Evolutionary conservation across 441 rosid genomes (phyloP).

Genomic region (Omphalea diandra): DNA sequence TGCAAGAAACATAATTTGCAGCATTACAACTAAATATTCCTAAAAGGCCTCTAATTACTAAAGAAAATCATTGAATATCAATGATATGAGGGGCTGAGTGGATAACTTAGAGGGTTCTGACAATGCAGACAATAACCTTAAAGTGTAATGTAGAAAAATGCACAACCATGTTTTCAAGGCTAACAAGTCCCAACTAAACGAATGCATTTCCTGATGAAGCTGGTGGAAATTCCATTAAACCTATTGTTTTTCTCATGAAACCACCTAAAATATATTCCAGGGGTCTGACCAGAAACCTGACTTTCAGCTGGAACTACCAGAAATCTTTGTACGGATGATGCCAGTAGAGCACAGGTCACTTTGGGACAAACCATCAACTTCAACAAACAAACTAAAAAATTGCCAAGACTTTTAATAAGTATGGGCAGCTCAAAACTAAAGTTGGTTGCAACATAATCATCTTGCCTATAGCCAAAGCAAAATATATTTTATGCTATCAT

Average conservation of each 20-base stretch:
- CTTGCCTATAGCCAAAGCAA: background rate
- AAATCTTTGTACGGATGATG: background rate
- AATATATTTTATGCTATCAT: background rate
- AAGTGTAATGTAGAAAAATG: background rate
- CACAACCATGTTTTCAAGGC: background rate
- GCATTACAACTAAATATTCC: too few relatives aligned
- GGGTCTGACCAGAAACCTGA: background rate
- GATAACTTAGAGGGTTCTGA: background rate
- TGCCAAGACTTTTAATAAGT: background rate
- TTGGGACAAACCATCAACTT: background rate
- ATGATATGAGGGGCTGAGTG: background rate
- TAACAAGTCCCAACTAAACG: background rate
- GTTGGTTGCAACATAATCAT: background rate
- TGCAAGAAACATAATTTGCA: constrained; percentile 33
- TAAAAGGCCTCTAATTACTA: background rate
- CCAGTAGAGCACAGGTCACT: background rate
- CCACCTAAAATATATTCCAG: background rate
- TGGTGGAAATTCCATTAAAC: background rate
- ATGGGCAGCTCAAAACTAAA: background rate
- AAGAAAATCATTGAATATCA: background rate
- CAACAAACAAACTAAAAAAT: background rate
- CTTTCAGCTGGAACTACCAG: background rate
- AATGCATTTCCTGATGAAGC: background rate
- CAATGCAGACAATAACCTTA: background rate
- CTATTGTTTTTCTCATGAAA: background rate